Base-by-base conservation (phyloP, 1,284 basidiomycete species). In the Papiliotrema laurentii region DNA sequence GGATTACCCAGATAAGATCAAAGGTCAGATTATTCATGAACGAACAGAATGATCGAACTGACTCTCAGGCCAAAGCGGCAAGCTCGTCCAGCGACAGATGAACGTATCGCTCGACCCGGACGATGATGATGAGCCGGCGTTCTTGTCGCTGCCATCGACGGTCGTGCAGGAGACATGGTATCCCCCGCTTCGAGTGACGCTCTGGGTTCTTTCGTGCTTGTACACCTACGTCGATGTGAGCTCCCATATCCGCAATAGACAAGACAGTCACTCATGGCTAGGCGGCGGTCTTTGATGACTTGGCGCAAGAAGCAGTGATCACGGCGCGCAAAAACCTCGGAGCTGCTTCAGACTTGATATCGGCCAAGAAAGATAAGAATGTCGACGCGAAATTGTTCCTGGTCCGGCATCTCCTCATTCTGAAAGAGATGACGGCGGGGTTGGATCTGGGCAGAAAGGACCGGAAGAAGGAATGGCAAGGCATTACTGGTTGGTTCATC, bases 231-330 rank as follows among this genome's bases (percentile, higher is more conserved):
- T 96, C 48, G 89, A 94, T 77, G 90, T 90, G 66, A 50, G 79
- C 65, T 19, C n/a, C n/a, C n/a, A n/a, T n/a, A 13, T 5, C 9
- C 9, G 22, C n/a, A 6, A 24, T n/a, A 21, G 4, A 19, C 36
- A 16, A 30, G 18, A 35, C 30, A 24, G 4, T 26, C 27, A 37
- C 43, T 53, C 26, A 47, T 38, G 21, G 30, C 39, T 58, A 93
- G 89, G 83, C 86, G 16, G 85, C 83, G 2, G 92, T 96, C 52
- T 97, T 94, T 56, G 86, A 89, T 62, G 92, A 96, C 65, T 86
- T 96, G 39, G 89, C 92, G 0, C 87, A 90, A 69, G 91, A 96
- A 73, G 88, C 90, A 0, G 80, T 94, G 28, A 78, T 80, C 14
- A 76, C 90, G 3, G 93, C 90, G 67, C 82, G 85, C 34, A 78